Percentiles rank a stretch among this genome's conserved stretches.
Conservation (phyloP, 371 early-diverging fungal species). For the Mortierella sp. region DNA sequence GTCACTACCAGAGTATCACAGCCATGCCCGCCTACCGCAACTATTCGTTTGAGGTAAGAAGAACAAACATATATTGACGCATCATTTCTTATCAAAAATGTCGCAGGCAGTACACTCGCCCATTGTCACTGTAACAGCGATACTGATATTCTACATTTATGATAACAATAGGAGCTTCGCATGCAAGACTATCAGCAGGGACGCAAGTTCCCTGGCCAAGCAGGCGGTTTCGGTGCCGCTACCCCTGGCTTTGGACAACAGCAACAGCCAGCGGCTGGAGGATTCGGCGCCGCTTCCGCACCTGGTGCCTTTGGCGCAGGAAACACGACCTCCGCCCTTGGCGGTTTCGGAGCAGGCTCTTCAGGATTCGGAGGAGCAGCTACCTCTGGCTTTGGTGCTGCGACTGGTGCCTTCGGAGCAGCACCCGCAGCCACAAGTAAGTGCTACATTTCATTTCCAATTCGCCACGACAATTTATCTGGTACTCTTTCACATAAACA, state of each 20-base stretch:
- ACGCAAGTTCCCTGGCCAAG: slow-evolving; percentile 74
- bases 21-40: slow-evolving; percentile 93
- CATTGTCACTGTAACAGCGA: neutral
- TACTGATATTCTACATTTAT: neutral
- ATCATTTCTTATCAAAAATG: neutral
- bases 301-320: slow-evolving; percentile 63
- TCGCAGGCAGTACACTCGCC: neutral
- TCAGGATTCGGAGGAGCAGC: slow-evolving; percentile 54
- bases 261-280: slow-evolving; percentile 48
- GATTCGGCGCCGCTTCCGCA: slow-evolving; percentile 56
- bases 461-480: no score
- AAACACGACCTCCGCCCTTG: slow-evolving; percentile 49
- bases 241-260: slow-evolving; percentile 47
- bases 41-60: slow-evolving; percentile 82
- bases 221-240: slow-evolving; percentile 55
- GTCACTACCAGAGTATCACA: slow-evolving; percentile 82
- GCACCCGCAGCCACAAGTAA: slow-evolving; percentile 57
- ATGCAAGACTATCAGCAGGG: slow-evolving; percentile 90
- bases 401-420: slow-evolving; percentile 39
- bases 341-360: slow-evolving; percentile 47
- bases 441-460: neutral
- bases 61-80: neutral
- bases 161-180: slow-evolving; percentile 81
- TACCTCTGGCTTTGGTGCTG: slow-evolving; percentile 52
- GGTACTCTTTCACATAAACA: neutral